Evolutionary conservation across 371 early-diverging fungal species (phyloP), one percentile per base, ranked within the genome.

Genomic region (Dinochytrium kinnereticum): DNA sequence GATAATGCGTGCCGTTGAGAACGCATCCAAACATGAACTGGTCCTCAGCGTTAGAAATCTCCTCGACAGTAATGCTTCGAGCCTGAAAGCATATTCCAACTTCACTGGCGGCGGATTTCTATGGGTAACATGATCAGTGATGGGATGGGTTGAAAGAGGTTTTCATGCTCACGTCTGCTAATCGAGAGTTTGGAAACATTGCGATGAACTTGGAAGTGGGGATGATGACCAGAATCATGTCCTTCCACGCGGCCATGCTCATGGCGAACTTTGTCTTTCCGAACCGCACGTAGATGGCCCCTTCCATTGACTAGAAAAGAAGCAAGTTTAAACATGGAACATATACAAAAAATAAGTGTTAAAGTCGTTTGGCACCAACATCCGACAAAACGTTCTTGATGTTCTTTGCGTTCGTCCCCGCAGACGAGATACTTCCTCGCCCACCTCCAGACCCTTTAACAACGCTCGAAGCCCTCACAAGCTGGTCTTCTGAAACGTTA

Each of bases 221-320:
- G 7, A 24, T 61, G 24, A 61, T 61, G 7, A 10, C 26, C 34
- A 61, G 7, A 33, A 34, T 28, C 61, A 61, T 61, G 10, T 61
- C 61, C 24, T 36, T 61, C 61, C 61, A 61, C 19, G 34, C 61
- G 7, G 36, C 36, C 3, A 61, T 5, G 36, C 19, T 13, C 61
- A 61, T 61, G 7, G 61, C 28, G 19, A 61, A 37, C 36, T 34
- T 61, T 28, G 61, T 34, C 24, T 34, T 61, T 61, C 61, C 61
- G 36, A 15, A 61, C 36, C 61, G 3, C 7, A 61, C 34, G 34
- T 34, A 61, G 24, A 61, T 26, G 34, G 24, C 7, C 5, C 61
- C 61, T 28, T 61, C 61, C 37, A 37, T 37, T 10, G 30, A 17
- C 57, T 55, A 55, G 24, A 55, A 7, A 55, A 55, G 28, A 17